These are phyloP conservation scores for Cryptococcus sp. DNA, from an alignment of 1,284 basidiomycete genomes.

Conservation along the genomic window DNA sequence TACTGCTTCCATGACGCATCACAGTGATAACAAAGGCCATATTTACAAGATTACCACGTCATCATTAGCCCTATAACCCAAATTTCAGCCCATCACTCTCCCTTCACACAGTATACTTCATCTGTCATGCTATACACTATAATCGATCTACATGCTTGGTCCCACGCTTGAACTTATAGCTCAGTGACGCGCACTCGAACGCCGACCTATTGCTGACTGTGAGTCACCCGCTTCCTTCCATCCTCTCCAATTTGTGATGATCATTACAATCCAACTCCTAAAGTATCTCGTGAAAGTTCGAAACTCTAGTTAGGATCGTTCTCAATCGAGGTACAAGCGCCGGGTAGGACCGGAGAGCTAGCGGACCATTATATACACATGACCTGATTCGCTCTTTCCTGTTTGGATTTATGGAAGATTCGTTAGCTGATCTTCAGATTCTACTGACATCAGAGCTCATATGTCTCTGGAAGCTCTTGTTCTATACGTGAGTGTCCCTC, in stretches of 20 bases:
- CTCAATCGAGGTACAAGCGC: conserved; percentile 19
- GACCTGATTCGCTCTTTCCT: conserved; percentile 33
- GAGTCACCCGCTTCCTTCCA: too few species aligned
- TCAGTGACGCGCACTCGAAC: too few species aligned
- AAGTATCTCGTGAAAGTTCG: conserved; percentile 11
- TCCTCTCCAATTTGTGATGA: conserved; percentile 22
- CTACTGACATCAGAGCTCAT: background rate
- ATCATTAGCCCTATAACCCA: too few species aligned
- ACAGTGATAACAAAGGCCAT: background rate
- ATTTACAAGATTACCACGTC: background rate
- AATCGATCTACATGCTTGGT: too few species aligned
- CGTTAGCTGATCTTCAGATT: conserved; percentile 1
- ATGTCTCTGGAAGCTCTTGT: background rate
- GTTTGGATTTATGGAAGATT: background rate
- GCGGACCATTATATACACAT: conserved; percentile 42
- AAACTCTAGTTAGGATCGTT: conserved; percentile 34
- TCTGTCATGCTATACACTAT: too few species aligned
- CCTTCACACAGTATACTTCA: too few species aligned
- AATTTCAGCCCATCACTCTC: too few species aligned
- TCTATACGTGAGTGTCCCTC: conserved; percentile 15
- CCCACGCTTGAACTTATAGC: too few species aligned
- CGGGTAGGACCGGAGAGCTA: conserved; percentile 39
- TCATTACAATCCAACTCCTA: conserved; percentile 43
- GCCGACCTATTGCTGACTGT: too few species aligned
- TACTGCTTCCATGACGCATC: too few species aligned